phyloP scores from a whole-genome alignment of 1,284 basidiomycete species.

The Tylopilus sp. region DNA sequence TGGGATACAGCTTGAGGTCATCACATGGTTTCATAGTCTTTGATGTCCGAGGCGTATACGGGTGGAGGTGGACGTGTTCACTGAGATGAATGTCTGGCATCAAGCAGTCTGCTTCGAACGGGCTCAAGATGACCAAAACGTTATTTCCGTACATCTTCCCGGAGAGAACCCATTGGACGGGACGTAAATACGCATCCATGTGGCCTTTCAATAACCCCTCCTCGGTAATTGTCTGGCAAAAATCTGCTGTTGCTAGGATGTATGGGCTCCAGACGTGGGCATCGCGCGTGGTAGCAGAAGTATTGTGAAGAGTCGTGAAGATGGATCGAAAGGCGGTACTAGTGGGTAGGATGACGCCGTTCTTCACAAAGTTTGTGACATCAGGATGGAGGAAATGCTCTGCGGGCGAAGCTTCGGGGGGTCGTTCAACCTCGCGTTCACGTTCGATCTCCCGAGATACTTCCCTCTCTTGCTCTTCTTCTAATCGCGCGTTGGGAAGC shows the following conservation, averaged over 20 bases:
- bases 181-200: constrained; percentile 47
- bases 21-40: constrained; percentile 49
- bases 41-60: constrained; percentile 51
- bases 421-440: constrained; percentile 51
- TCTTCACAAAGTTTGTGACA: constrained; percentile 32
- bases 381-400: constrained; percentile 26
- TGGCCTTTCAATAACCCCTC: too few species aligned
- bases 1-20: constrained; percentile 47
- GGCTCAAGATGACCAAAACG: constrained; percentile 52
- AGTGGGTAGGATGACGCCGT: constrained; percentile 17
- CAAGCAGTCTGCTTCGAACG: constrained; percentile 53
- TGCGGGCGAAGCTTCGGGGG: constrained; percentile 31
- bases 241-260: constrained; percentile 41
- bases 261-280: constrained; percentile 18
- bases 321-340: constrained; percentile 6
- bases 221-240: constrained; percentile 7
- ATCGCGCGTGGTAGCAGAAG: constrained; percentile 4
- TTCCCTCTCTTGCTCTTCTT: constrained; percentile 61
- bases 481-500: constrained; percentile 34
- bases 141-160: background rate
- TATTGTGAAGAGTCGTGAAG: constrained; percentile 12
- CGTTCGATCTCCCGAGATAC: constrained; percentile 52
- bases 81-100: constrained; percentile 49
- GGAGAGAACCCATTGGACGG: constrained; percentile 55
- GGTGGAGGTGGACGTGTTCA: constrained; percentile 48